Evolutionary conservation across 2,329 filamentous ascomycete species (phyloP), one percentile per base, ranked within the genome.

Genomic region (Graphilbum ipis-grandicollis): DNA sequence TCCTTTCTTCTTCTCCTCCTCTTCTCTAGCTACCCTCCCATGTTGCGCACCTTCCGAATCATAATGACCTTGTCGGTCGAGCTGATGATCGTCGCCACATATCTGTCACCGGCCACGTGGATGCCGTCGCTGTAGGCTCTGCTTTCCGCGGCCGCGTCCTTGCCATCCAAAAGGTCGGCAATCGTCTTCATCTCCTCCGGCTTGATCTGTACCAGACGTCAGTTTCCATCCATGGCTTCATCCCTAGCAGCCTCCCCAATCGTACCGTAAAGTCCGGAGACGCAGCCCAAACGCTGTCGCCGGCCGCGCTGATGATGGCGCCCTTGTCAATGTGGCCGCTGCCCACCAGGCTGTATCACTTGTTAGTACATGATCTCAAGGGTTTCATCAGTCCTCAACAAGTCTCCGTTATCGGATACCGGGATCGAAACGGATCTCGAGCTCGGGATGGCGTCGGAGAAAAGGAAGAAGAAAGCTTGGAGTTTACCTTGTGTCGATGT

Each of bases 261-360:
- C 62, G 57, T 77, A 93, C 84, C 54, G 66, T 62, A 64, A 93
- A 93, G 47, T 66, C 71, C 37, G 69, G 18, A 21, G 75, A 75
- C 31, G 65, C 56, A 42, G 84, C 84, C 83, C 84, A 92, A 49
- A 73, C 68, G 55, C 77, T 84, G 60, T 81, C 80, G 50, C 84
- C 82, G 48, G 79, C 79, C 46, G 61, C 63, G 59, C 79, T 85
- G 66, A 90, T 75, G 56, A 93, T 85, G 54, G 81, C 80, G 50
- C 71, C 85, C 64, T 84, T 78, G 64, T 90, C 79, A 53, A 93
- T 60, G 56, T 86, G 77, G 52, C 76, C 76, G 50, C 69, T 76
- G 62, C 68, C 78, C 52, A 92, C 71, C 51, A 93, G 74, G 71
- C 84, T 93, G 53, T 48, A 18, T 8, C 26, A 13, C n/a, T n/a